Conservation (phyloP, 768 basidiomycete species). For the Leucocoprinus sp. region DNA sequence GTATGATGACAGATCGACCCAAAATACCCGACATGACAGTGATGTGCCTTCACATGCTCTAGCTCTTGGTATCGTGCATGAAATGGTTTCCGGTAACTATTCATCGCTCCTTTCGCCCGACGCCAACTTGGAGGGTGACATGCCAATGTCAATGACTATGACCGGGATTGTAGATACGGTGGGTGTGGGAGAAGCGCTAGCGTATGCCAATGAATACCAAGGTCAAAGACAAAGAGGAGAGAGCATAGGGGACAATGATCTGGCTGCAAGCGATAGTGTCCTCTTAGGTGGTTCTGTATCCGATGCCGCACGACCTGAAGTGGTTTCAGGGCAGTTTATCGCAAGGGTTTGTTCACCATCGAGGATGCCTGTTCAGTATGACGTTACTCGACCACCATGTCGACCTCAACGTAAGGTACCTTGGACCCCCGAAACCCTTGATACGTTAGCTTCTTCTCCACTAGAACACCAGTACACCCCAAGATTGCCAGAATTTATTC, state of each 20-base stretch:
- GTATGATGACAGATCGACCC: constrained; percentile 23
- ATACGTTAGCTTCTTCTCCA: constrained; percentile 19
- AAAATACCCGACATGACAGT: constrained; percentile 27
- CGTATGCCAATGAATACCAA: constrained; percentile 28
- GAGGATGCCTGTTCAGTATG: constrained; percentile 25
- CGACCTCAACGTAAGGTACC: constrained; percentile 11
- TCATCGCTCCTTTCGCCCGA: constrained; percentile 33
- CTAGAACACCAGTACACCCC: constrained; percentile 5
- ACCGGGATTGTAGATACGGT: constrained; percentile 30
- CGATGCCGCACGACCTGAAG: constrained; percentile 7
- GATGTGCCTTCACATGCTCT: constrained; percentile 31
- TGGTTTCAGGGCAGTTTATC: constrained; percentile 1
- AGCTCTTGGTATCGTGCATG: constrained; percentile 35
- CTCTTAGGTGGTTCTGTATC: constrained; percentile 14
- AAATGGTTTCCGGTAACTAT: constrained; percentile 35
- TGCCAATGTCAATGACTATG: not conserved
- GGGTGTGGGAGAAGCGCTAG: constrained; percentile 58
- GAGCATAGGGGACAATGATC: constrained; percentile 32
- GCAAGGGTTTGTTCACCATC: constrained; percentile 5
- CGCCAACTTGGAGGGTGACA: constrained; percentile 16
- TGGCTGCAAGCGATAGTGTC: constrained; percentile 36
- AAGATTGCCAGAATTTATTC: constrained; percentile 7
- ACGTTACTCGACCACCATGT: constrained; percentile 23
- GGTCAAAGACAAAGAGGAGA: constrained; percentile 7
- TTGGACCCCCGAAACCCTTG: constrained; percentile 5